Evolutionary conservation across 441 rosid genomes (phyloP).

Genomic region (Sinapis alba): DNA sequence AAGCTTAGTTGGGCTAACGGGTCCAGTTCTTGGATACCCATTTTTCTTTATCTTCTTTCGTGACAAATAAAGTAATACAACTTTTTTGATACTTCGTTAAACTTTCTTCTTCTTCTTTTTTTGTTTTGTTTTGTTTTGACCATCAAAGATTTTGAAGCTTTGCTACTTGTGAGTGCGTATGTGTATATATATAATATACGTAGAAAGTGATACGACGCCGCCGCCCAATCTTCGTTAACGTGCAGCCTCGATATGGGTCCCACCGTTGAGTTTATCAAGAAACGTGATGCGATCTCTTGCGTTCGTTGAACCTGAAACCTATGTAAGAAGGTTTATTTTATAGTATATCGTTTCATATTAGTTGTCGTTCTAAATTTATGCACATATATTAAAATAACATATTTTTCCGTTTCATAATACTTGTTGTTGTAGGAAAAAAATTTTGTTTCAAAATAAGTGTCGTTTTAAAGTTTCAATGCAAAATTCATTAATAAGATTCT

Average conservation of each 20-base stretch:
- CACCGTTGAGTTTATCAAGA: slow-evolving; percentile 21
- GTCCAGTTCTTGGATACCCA: slow-evolving; percentile 72
- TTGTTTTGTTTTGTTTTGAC: neutral
- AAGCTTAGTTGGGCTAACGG: slow-evolving; percentile 78
- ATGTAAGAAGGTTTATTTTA: neutral
- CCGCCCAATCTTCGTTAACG: slow-evolving; percentile 38
- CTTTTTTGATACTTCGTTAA: neutral
- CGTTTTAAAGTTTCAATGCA: no score
- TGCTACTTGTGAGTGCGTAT: slow-evolving; percentile 9
- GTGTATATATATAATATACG: neutral
- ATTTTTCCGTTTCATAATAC: no score
- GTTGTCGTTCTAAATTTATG: no score
- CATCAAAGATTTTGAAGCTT: neutral
- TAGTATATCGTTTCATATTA: no score
- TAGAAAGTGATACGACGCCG: neutral
- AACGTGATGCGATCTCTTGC: slow-evolving; percentile 35
- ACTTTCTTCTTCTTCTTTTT: neutral
- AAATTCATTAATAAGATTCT: no score
- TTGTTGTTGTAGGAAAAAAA: no score
- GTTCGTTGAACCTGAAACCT: slow-evolving; percentile 33
- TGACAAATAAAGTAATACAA: slow-evolving; percentile 1
- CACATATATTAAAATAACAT: no score
- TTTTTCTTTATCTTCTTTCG: slow-evolving; percentile 20
- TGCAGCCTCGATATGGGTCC: slow-evolving; percentile 23
- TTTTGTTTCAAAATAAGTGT: no score